These are phyloP conservation scores for Ogataea hybrid DNA, from an alignment of 1,139 yeast species.

Conservation along the genomic window DNA sequence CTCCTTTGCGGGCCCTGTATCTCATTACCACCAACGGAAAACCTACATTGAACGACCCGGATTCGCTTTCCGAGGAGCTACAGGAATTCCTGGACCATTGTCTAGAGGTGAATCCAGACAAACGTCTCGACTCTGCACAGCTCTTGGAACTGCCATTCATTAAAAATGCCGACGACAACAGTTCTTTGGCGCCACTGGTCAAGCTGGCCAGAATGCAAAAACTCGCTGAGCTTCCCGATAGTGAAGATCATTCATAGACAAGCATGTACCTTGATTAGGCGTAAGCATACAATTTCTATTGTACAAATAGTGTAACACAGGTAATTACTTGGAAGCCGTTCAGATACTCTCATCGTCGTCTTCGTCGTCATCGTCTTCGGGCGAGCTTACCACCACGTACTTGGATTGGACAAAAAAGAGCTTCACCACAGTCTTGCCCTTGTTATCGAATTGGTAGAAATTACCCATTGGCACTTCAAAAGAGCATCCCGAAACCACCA, in stretches of 20 bases:
- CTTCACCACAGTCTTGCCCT: constrained; percentile 54
- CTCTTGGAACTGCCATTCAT: constrained; percentile 73
- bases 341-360: constrained; percentile 20
- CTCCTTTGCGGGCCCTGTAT: constrained; percentile 88
- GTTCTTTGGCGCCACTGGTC: constrained; percentile 83
- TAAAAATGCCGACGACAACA: constrained; percentile 65
- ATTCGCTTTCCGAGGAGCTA: constrained; percentile 64
- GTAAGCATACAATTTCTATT: constrained; percentile 11
- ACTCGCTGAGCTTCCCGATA: constrained; percentile 46
- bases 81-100: constrained; percentile 74
- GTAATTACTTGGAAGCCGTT: background rate
- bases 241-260: constrained; percentile 22
- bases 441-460: constrained; percentile 61
- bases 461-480: constrained; percentile 81
- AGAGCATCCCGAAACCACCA: constrained; percentile 71
- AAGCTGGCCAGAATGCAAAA: constrained; percentile 84
- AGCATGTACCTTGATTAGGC: constrained; percentile 3
- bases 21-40: constrained; percentile 96
- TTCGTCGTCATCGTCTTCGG: constrained; percentile 25
- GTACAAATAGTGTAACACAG: constrained; percentile 8
- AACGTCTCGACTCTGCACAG: constrained; percentile 79
- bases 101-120: constrained; percentile 79
- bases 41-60: constrained; percentile 88
- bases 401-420: constrained; percentile 78
- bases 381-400: constrained; percentile 31